Conservation (phyloP, 2,329 filamentous ascomycete species). For the Aspergillus floridensis region DNA sequence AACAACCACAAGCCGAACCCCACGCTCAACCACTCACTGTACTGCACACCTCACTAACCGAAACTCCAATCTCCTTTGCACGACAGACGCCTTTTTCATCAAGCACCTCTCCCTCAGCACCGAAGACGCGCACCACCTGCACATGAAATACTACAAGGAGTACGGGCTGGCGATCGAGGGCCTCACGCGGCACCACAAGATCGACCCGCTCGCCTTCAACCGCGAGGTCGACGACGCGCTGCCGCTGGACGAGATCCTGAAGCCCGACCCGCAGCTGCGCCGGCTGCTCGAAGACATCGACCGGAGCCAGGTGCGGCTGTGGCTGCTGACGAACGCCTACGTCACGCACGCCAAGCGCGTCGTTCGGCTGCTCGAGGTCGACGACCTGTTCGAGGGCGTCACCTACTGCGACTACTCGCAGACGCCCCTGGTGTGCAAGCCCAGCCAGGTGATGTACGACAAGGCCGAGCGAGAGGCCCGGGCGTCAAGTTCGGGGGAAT, state of each 20-base stretch:
- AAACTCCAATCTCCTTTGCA: too few species aligned
- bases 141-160: conserved; percentile 88
- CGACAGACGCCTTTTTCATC: conserved; percentile 58
- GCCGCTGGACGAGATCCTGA: conserved; percentile 79
- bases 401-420: conserved; percentile 88
- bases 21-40: not conserved
- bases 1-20: not conserved
- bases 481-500: conserved; percentile 64
- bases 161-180: conserved; percentile 98
- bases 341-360: conserved; percentile 82
- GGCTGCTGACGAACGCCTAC: conserved; percentile 97
- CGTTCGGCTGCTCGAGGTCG: conserved; percentile 73
- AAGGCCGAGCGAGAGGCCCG: conserved; percentile 88
- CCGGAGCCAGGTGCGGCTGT: conserved; percentile 75
- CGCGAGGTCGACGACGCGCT: conserved; percentile 90
- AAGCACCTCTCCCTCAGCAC: conserved; percentile 69
- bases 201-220: conserved; percentile 94
- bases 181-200: conserved; percentile 87
- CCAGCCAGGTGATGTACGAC: conserved; percentile 73
- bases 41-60: too few species aligned
- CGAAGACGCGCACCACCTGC: conserved; percentile 80
- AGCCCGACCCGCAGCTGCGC: conserved; percentile 71
- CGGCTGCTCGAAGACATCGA: conserved; percentile 79
- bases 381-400: conserved; percentile 89
- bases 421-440: conserved; percentile 80